Evolutionary conservation across 352 stramenopile genomes (phyloP).

Genomic region (Pelagophyceae sp.): DNA sequence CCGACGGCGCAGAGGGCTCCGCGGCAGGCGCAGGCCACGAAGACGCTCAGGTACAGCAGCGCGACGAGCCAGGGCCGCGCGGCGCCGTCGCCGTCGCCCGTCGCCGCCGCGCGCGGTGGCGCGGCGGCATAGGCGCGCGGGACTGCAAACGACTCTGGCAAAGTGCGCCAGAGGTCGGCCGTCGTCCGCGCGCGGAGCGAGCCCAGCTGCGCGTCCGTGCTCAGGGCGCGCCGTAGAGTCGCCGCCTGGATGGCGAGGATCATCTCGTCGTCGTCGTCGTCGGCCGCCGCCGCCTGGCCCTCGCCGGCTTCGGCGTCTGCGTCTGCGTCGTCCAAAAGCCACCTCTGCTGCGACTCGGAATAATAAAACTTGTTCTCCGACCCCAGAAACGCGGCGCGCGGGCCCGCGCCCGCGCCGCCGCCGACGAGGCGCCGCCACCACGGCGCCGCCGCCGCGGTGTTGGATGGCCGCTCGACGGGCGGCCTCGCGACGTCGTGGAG

Average conservation of each 20-base stretch:
- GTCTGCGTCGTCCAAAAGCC: background rate
- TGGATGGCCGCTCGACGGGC: too few species aligned
- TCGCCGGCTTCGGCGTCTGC: background rate
- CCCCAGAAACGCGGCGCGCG: background rate
- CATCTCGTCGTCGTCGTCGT: background rate
- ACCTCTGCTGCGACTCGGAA: background rate
- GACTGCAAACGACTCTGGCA: background rate
- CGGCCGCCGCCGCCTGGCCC: background rate
- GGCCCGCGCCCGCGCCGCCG: background rate
- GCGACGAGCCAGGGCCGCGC: background rate
- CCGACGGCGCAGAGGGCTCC: background rate
- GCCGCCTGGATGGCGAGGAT: constrained; percentile 10
- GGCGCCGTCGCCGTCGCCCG: background rate
- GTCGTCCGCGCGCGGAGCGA: background rate
- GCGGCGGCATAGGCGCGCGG: background rate
- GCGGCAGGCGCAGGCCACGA: background rate
- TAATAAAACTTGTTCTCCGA: constrained; percentile 3
- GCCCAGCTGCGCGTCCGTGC: background rate
- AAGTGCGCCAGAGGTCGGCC: background rate
- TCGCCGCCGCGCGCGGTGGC: background rate
- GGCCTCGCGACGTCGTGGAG: background rate
- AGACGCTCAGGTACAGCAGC: background rate
- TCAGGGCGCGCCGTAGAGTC: background rate
- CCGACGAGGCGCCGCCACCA: background rate
- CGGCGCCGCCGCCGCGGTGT: background rate